Base-by-base conservation (phyloP, 257 asterid genomes). In the Ehretia macrophylla region DNA sequence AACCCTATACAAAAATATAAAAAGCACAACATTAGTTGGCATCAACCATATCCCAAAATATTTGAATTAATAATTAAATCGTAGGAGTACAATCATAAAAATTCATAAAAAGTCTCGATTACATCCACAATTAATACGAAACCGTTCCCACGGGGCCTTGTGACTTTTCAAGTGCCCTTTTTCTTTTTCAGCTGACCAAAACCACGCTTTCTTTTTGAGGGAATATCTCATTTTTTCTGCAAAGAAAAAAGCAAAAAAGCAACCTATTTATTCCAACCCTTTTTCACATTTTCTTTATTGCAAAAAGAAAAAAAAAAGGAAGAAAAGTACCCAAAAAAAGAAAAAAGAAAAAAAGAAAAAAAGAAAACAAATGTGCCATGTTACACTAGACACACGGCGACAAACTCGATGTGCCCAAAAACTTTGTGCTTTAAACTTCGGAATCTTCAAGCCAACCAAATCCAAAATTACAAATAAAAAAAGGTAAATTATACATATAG, bases 301-400 rank as follows among this genome's bases (percentile, higher is more conserved):
- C 11, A 5, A 22, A 32, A 22, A 44, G n/a, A 53, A 9, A 4
- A 44, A 27, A 52, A 32, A 23, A 0, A n/a, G n/a, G 0, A 12
- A 47, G 55, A 55, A 17, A 17, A 0, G 3, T n/a, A n/a, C n/a
- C n/a, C n/a, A n/a, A n/a, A n/a, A n/a, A n/a, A n/a, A 9, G 8
- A 44, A 27, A 52, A 32, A 23, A 0, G 0, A 12, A 47, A 61
- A 55, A 17, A 17, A 0, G 3, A n/a, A 48, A 13, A 62, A 59
- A 8, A 35, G 12, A 19, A 44, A 19, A 55, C 20, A 19, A 56
- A 70, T 49, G 42, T 60, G 49, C 59, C 11, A 49, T 49, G 37
- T n/a, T 57, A 38, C 27, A 50, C 45, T 48, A 58, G 18, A 50
- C 5, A 59, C 8, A 18, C 17, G 68, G 68, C 52, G 56, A 49